Conservation (phyloP, 2,329 filamentous ascomycete genomes). For the Fusarium sacchari region DNA sequence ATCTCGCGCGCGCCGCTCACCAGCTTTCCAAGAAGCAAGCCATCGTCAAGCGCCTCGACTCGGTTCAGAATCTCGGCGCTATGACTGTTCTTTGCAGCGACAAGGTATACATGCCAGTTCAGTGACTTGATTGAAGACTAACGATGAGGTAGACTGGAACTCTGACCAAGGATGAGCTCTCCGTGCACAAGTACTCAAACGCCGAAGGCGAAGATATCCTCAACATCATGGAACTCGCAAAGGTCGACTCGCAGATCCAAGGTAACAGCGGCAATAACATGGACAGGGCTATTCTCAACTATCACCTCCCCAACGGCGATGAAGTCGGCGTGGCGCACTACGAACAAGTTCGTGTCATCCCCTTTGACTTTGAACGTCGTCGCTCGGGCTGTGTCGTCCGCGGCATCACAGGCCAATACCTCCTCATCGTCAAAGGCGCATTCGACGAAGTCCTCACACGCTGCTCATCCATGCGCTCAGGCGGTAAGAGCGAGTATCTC, state of each 20-base stretch:
- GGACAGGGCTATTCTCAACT: conserved; percentile 1
- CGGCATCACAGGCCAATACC: neutral
- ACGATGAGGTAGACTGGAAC: neutral
- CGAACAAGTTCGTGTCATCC: neutral
- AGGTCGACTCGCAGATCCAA: neutral
- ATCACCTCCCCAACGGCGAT: neutral
- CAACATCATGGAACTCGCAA: neutral
- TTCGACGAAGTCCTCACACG: neutral
- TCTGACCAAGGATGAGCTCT: neutral
- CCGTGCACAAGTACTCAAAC: neutral
- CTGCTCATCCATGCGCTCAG: neutral
- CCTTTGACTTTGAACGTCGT: neutral
- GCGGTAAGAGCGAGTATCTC: neutral
- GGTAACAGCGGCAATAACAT: conserved; percentile 5
- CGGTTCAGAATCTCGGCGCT: neutral
- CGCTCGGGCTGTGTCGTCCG: neutral
- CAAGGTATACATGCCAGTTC: fast-evolving
- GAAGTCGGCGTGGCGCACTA: neutral
- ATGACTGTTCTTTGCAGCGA: neutral
- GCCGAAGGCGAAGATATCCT: neutral
- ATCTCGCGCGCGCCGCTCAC: neutral
- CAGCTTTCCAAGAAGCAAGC: neutral
- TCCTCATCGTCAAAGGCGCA: neutral
- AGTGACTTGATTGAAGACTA: fast-evolving
- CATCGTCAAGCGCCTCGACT: neutral